A percentile compares a stretch with the other conserved stretches of the same genome.
Evolutionary conservation across 176 grass and related monocot genomes (phyloP).

Genomic region (Neostapfia colusana): DNA sequence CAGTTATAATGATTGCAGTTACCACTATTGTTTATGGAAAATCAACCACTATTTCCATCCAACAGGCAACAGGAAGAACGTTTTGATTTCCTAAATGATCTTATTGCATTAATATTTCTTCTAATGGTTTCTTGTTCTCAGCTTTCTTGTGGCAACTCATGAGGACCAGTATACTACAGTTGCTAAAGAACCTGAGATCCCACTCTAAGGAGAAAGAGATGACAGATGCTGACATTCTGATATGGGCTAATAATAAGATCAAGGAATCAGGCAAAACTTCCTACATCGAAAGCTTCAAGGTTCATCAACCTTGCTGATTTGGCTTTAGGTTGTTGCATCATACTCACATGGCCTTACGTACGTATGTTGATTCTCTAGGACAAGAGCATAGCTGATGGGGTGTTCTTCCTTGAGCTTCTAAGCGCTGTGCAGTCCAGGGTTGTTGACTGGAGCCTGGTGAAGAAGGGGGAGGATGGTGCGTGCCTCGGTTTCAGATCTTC

Average conservation of each 20-base stretch:
- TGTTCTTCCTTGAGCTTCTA: slow-evolving; percentile 92
- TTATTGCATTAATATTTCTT: not conserved
- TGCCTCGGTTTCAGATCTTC: slow-evolving; percentile 22
- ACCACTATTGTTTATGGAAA: not conserved
- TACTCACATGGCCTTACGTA: not conserved
- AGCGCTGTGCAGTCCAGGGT: slow-evolving; percentile 72
- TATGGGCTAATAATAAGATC: slow-evolving; percentile 86
- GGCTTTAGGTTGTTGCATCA: not conserved
- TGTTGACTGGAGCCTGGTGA: slow-evolving; percentile 82
- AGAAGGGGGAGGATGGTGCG: slow-evolving; percentile 85
- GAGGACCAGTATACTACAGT: slow-evolving; percentile 92
- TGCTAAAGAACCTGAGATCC: slow-evolving; percentile 87
- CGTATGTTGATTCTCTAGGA: slow-evolving; percentile 50
- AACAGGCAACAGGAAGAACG: not conserved
- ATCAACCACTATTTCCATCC: not conserved
- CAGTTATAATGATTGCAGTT: not conserved
- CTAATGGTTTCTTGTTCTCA: slow-evolving; percentile 27
- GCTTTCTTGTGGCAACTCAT: slow-evolving; percentile 97
- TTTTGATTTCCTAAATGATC: slow-evolving; percentile 8
- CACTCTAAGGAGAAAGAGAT: slow-evolving; percentile 94
- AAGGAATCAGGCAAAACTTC: slow-evolving; percentile 86
- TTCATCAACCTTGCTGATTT: slow-evolving; percentile 34
- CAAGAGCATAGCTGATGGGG: slow-evolving; percentile 64
- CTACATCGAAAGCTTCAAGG: slow-evolving; percentile 92
- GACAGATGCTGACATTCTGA: slow-evolving; percentile 79